Base-by-base conservation (phyloP, 352 stramenopile genomes). In the Phytophthora meadii region DNA sequence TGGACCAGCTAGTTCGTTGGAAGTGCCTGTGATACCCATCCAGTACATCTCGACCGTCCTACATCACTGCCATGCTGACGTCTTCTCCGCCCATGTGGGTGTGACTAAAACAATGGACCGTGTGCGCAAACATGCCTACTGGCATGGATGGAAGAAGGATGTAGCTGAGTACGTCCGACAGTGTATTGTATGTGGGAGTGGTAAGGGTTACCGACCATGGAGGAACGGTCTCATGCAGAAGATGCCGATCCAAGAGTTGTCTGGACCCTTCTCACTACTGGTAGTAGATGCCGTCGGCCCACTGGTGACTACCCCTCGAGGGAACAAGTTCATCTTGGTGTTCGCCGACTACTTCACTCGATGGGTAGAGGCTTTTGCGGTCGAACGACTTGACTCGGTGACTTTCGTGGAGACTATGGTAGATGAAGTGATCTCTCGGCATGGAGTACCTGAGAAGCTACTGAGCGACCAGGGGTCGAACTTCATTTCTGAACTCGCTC, bases 211-310 rank as follows among this genome's bases (percentile, higher is more conserved):
- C 22, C 44, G 44, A 30, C 44, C 44, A 5, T 62, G 54, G 44
- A 24, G 22, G 17, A 36, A 40, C 12, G 44, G 54, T 4, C 32
- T 45, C 1, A 62, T 62, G 54, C 44, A 62, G 12, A 44, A 45
- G 3, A 62, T 62, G 54, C 44, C 54, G 0, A 36, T 62, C 2
- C 19, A 54, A 11, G 44, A 62, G 2, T 32, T 54, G 10, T 19
- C 28, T 27, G 54, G 54, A 30, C 54, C 54, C 3, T 62, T 62
- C 32, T 62, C 44, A 5, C 11, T 62, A 22, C 28, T 62, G 4
- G 54, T 50, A 2, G 42, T 62, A 45, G 44, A 62, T 11, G 54
- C 32, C 3, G 34, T 49, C 1, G 54, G 34, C 4, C 54, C 44
- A 6, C 34, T 62, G 0, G 12, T 37, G 28, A 46, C 36, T 12